Percentiles rank a stretch among this genome's conserved stretches.
Evolutionary conservation across 129 eudicot species (phyloP).

Genomic region (Escallonia rubra): DNA sequence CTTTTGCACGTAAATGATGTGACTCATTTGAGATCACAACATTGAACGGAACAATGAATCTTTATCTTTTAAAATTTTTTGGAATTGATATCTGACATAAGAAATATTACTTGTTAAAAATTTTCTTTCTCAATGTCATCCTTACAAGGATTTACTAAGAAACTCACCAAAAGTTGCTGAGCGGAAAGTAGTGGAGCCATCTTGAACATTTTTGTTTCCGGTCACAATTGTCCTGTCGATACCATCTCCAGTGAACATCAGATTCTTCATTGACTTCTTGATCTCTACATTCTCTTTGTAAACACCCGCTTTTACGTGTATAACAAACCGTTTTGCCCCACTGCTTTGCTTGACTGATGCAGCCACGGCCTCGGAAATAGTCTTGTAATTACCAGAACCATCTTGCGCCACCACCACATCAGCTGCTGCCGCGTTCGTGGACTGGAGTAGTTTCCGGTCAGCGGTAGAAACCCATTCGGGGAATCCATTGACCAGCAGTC

Average conservation of each 20-base stretch:
- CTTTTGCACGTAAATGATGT: too few relatives aligned
- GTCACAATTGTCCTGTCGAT: constrained; percentile 47
- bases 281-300: constrained; percentile 52
- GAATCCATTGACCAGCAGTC: constrained; percentile 18
- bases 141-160: neutral
- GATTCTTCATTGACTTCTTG: constrained; percentile 28
- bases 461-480: constrained; percentile 35
- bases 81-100: too few relatives aligned
- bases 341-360: constrained; percentile 26
- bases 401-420: constrained; percentile 59
- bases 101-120: too few relatives aligned
- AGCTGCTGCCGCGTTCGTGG: constrained; percentile 16
- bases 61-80: too few relatives aligned
- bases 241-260: constrained; percentile 61
- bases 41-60: too few relatives aligned
- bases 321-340: constrained; percentile 36
- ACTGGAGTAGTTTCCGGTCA: constrained; percentile 45
- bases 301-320: constrained; percentile 54
- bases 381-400: constrained; percentile 56
- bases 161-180: constrained; percentile 62
- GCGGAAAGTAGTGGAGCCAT: constrained; percentile 52
- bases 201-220: constrained; percentile 30
- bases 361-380: constrained; percentile 46
- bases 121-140: too few relatives aligned
- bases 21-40: too few relatives aligned